phyloP scores from a whole-genome alignment of 2,329 filamentous ascomycete species.

The Alternaria viburni region DNA sequence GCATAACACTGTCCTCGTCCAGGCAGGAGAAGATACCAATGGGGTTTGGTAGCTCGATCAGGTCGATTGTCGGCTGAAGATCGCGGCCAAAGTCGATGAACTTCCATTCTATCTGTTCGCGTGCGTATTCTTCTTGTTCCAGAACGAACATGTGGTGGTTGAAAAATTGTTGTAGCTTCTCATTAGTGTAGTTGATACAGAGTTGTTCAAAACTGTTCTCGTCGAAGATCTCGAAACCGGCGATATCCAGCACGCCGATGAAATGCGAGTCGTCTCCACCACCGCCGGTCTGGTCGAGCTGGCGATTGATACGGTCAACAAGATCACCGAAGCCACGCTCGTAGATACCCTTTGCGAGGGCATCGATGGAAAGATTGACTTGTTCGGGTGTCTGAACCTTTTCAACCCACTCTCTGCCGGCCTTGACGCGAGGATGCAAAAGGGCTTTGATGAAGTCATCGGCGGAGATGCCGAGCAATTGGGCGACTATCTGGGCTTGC shows the following conservation, averaged over 20 bases:
- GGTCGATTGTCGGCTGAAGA: constrained; percentile 93
- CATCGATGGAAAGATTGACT: constrained; percentile 86
- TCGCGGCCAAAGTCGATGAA: constrained; percentile 99
- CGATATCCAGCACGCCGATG: constrained; percentile 98
- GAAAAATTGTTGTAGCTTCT: constrained; percentile 99
- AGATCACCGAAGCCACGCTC: constrained; percentile 94
- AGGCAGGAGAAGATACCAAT: constrained; percentile 99
- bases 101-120: constrained; percentile 98
- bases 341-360: constrained; percentile 95
- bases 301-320: constrained; percentile 87
- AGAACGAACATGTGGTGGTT: constrained; percentile 99
- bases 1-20: constrained; percentile 98
- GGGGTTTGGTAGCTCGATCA: constrained; percentile 94
- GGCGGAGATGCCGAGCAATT: constrained; percentile 79
- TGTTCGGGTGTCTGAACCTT: constrained; percentile 98
- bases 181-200: constrained; percentile 99
- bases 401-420: constrained; percentile 96
- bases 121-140: constrained; percentile 96
- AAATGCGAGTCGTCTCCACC: constrained; percentile 89
- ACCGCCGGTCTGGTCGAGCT: constrained; percentile 84
- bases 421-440: constrained; percentile 91
- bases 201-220: constrained; percentile 99
- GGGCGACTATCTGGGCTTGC: constrained; percentile 79
- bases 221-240: constrained; percentile 98
- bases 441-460: constrained; percentile 89